phyloP scores from a whole-genome alignment of 2,329 filamentous ascomycete species.

The Fusarium sp. region DNA sequence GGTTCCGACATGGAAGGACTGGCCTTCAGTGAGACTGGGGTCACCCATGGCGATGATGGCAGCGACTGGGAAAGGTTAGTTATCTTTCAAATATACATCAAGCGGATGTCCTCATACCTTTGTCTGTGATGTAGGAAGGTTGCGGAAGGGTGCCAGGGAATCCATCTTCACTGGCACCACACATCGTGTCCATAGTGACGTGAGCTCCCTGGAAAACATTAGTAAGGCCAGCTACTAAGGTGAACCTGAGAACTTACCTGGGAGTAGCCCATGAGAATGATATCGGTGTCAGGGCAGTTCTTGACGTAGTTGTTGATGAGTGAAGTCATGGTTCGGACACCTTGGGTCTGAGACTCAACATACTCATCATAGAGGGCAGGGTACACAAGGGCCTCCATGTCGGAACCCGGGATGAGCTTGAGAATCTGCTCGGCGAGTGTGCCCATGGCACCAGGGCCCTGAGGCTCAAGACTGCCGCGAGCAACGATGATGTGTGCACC shows the following conservation, averaged over 20 bases:
- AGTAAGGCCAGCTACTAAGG: neutral
- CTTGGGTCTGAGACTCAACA: constrained; percentile 30
- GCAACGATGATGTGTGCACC: constrained; percentile 36
- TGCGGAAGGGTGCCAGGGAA: constrained; percentile 5
- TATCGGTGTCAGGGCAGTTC: constrained; percentile 27
- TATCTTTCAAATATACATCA: accelerated
- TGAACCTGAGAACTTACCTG: neutral
- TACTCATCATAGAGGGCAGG: constrained; percentile 35
- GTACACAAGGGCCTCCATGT: constrained; percentile 35
- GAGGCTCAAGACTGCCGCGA: constrained; percentile 32
- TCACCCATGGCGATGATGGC: constrained; percentile 28
- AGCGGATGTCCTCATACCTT: neutral
- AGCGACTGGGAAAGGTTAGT: neutral
- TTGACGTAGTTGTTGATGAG: constrained; percentile 20
- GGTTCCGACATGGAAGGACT: constrained; percentile 22
- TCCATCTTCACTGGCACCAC: constrained; percentile 11
- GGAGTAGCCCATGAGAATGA: constrained; percentile 36
- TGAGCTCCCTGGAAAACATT: constrained; percentile 16
- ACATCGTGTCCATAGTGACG: constrained; percentile 18
- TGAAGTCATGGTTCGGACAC: constrained; percentile 11
- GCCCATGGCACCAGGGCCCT: constrained; percentile 34
- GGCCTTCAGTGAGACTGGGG: constrained; percentile 21
- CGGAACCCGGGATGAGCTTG: constrained; percentile 19
- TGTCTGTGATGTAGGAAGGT: neutral
- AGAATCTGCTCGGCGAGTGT: constrained; percentile 13